phyloP scores from a whole-genome alignment of 108 stramenopile species.

The Cyclostephanos tholiformis region DNA sequence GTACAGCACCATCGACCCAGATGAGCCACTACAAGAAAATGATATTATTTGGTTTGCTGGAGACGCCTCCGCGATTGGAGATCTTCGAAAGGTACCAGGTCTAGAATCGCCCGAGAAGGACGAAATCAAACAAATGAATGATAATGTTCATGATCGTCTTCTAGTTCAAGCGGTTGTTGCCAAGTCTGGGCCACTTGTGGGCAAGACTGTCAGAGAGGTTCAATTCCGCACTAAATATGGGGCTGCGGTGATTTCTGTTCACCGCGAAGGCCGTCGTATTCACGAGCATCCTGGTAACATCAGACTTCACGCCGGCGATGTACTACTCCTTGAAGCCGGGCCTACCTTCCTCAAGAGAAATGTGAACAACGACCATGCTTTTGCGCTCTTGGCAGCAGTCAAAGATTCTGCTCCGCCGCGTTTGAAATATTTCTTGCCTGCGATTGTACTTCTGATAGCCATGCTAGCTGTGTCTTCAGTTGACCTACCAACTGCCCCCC shows the following conservation, averaged over 20 bases:
- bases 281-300: slow-evolving; percentile 85
- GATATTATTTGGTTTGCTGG: slow-evolving; percentile 83
- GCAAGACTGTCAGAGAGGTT: slow-evolving; percentile 73
- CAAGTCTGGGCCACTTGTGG: slow-evolving; percentile 73
- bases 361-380: slow-evolving; percentile 56
- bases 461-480: slow-evolving; percentile 30
- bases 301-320: slow-evolving; percentile 82
- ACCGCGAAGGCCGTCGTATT: slow-evolving; percentile 75
- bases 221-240: slow-evolving; percentile 79
- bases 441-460: slow-evolving; percentile 57
- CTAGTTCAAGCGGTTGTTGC: slow-evolving; percentile 89
- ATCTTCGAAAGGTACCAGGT: slow-evolving; percentile 78
- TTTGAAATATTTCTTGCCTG: slow-evolving; percentile 64
- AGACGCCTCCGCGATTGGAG: slow-evolving; percentile 49
- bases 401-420: slow-evolving; percentile 85
- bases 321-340: slow-evolving; percentile 82
- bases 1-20: slow-evolving; percentile 38
- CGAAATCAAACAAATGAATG: slow-evolving; percentile 75
- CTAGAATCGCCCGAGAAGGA: slow-evolving; percentile 65
- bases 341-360: slow-evolving; percentile 69
- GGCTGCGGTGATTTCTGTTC: slow-evolving; percentile 88
- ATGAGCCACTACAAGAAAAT: slow-evolving; percentile 57
- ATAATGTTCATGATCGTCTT: slow-evolving; percentile 73
- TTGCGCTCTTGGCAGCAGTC: slow-evolving; percentile 62
- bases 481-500: background rate